These are phyloP conservation scores for Cordyceps sp. DNA, from an alignment of 2,329 filamentous ascomycete species.

Conservation along the genomic window DNA sequence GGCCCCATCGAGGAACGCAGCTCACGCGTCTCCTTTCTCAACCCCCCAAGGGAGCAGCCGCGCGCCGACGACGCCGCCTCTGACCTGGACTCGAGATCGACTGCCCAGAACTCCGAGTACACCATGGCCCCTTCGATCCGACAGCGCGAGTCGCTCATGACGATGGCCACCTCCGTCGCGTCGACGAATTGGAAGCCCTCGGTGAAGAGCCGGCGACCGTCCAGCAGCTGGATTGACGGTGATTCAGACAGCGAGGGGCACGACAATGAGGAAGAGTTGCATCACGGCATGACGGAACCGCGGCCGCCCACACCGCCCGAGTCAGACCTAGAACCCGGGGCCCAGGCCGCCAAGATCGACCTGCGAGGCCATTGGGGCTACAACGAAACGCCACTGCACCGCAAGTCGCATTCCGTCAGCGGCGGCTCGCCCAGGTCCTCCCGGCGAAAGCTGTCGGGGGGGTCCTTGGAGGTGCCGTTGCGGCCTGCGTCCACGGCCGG, in stretches of 20 bases:
- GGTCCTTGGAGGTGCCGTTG: slow-evolving; percentile 7
- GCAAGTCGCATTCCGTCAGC: slow-evolving; percentile 10
- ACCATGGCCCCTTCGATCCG: slow-evolving; percentile 16
- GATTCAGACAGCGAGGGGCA: slow-evolving; percentile 16
- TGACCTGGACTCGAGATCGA: slow-evolving; percentile 16
- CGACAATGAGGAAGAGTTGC: slow-evolving; percentile 7
- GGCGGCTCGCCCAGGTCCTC: slow-evolving; percentile 2
- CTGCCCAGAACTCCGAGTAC: slow-evolving; percentile 14
- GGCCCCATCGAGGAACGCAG: slow-evolving; percentile 18
- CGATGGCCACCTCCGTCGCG: slow-evolving; percentile 18
- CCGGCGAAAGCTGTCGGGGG: slow-evolving; percentile 4
- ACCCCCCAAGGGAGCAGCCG: slow-evolving; percentile 6
- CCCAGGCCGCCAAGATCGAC: not conserved
- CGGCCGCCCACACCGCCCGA: slow-evolving; percentile 13
- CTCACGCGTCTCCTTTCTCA: slow-evolving; percentile 18
- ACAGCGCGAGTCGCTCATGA: slow-evolving; percentile 17
- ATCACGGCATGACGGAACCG: slow-evolving; percentile 9
- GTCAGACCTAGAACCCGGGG: slow-evolving; percentile 3
- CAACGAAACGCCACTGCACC: slow-evolving; percentile 4
- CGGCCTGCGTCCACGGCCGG: not conserved
- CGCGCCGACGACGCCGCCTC: slow-evolving; percentile 10
- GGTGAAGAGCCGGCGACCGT: slow-evolving; percentile 8
- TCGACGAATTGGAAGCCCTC: slow-evolving; percentile 12
- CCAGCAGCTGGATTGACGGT: slow-evolving; percentile 20
- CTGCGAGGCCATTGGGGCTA: not conserved